These are phyloP conservation scores for Fusarium oligoseptatum DNA, from an alignment of 2,329 filamentous ascomycete genomes.

Conservation along the genomic window DNA sequence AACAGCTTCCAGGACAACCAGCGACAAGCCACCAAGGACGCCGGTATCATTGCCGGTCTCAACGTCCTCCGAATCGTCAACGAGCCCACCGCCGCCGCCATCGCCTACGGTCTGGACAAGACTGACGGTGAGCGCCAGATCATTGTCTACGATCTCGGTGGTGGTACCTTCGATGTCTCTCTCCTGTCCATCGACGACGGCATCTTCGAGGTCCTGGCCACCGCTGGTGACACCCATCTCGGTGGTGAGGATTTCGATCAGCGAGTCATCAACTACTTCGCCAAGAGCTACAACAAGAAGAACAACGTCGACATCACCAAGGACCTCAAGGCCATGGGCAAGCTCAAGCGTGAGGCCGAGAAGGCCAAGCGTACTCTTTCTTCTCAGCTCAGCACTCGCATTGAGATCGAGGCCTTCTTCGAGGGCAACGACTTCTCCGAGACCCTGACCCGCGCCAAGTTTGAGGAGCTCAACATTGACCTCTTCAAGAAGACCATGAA, in stretches of 20 bases:
- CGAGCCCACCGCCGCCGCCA: slow-evolving; percentile 94
- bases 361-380: slow-evolving; percentile 99
- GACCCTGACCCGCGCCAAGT: slow-evolving; percentile 98
- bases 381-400: slow-evolving; percentile 91
- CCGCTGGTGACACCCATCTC: slow-evolving; percentile 95
- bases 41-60: slow-evolving; percentile 89
- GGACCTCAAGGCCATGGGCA: slow-evolving; percentile 98
- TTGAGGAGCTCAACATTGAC: slow-evolving; percentile 98
- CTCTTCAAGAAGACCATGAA: slow-evolving; percentile 99
- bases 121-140: slow-evolving; percentile 86
- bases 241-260: slow-evolving; percentile 99
- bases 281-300: slow-evolving; percentile 99
- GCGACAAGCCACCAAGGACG: slow-evolving; percentile 96
- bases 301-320: slow-evolving; percentile 91
- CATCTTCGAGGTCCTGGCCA: slow-evolving; percentile 94
- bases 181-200: slow-evolving; percentile 92
- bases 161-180: slow-evolving; percentile 95
- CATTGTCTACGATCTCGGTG: slow-evolving; percentile 93
- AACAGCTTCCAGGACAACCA: slow-evolving; percentile 77
- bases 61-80: slow-evolving; percentile 97
- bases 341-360: slow-evolving; percentile 99
- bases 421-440: slow-evolving; percentile 98
- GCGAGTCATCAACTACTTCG: slow-evolving; percentile 95
- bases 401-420: slow-evolving; percentile 98
- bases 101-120: slow-evolving; percentile 95